These are phyloP conservation scores for Phytophthora syringae DNA, from an alignment of 352 stramenopile species.

Conservation along the genomic window DNA sequence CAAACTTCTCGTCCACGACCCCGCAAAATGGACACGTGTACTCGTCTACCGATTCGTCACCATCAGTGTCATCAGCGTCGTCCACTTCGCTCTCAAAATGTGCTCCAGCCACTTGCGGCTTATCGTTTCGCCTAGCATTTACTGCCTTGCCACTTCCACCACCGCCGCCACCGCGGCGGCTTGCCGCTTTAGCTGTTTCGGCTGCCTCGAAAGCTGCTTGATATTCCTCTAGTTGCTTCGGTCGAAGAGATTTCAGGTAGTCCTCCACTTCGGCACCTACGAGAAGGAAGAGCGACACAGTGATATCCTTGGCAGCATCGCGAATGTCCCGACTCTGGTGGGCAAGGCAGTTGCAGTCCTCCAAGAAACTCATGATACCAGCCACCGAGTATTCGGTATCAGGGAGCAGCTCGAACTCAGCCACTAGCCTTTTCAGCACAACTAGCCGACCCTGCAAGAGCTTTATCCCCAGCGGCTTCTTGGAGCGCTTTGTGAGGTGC, in stretches of 20 bases:
- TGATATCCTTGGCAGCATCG: slow-evolving; percentile 89
- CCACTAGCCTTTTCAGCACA: slow-evolving; percentile 66
- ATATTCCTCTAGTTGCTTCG: slow-evolving; percentile 94
- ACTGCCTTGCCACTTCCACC: slow-evolving; percentile 3
- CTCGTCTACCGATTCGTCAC: slow-evolving; percentile 78
- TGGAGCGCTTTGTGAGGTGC: slow-evolving; percentile 73
- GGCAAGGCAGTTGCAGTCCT: slow-evolving; percentile 84
- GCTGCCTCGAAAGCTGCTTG: slow-evolving; percentile 84
- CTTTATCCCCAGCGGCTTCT: slow-evolving; percentile 80
- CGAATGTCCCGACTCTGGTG: slow-evolving; percentile 91
- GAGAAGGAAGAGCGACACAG: slow-evolving; percentile 75
- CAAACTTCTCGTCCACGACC: slow-evolving; percentile 86
- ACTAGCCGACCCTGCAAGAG: slow-evolving; percentile 69
- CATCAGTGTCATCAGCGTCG: slow-evolving; percentile 60
- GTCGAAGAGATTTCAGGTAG: slow-evolving; percentile 81
- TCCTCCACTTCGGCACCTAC: slow-evolving; percentile 66
- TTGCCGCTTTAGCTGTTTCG: slow-evolving; percentile 50
- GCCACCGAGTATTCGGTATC: slow-evolving; percentile 60
- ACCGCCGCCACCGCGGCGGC: not conserved
- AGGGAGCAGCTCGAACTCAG: slow-evolving; percentile 55
- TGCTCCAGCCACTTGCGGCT: slow-evolving; percentile 27
- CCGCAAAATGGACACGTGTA: slow-evolving; percentile 94
- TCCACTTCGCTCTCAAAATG: slow-evolving; percentile 41
- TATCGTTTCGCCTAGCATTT: slow-evolving; percentile 19
- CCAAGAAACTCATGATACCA: slow-evolving; percentile 81